Base-by-base conservation (phyloP, 257 asterid species). In the Penstemon eatonii region DNA sequence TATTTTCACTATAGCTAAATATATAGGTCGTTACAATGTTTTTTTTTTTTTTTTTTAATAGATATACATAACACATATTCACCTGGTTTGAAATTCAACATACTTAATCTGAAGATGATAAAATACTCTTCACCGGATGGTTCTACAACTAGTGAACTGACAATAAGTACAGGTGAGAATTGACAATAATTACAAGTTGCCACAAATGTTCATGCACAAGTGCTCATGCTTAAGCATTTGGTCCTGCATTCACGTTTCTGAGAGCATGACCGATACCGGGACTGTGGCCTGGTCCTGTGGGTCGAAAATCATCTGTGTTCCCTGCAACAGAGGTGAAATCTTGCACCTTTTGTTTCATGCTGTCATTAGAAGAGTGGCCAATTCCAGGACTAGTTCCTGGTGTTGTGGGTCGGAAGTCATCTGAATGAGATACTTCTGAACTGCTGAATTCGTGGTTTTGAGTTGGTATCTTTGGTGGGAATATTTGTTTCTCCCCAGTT, bases 321-420 rank as follows among this genome's bases (percentile, higher is more conserved):
- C 72, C 71, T 0, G 73, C 56, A 38, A 19, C 75, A 62, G 65
- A 36, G 41, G 39, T 13, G 36, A 62, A 45, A 65, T 46, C 60
- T 50, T 45, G 46, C 33, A 68, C 73, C 36, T 73, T 68, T 45
- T 62, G 67, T 56, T 73, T 64, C 59, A 36, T 8, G 69, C 40
- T 63, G 56, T 4, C 59, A 18, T 65, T 66, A 66, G 64, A 68
- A 11, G 76, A 72, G 73, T 89, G 96, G n/a, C 91, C 94, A 8
- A 83, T 68, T 47, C 94, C 89, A 13, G 91, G 91, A 70, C 96
- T 89, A 69, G 82, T 78, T 60, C 96, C 93, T n/a, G 86, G 88
- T 54, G 73, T 51, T 4, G 88, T 84, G 7, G 85, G 81, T 61
- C 77, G 80, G 65, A 81, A 72, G 53, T 72, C 78, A 38, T 67